These are phyloP conservation scores for Chamaenerion angustifolium DNA, from an alignment of 345 rosid species.

Conservation along the genomic window DNA sequence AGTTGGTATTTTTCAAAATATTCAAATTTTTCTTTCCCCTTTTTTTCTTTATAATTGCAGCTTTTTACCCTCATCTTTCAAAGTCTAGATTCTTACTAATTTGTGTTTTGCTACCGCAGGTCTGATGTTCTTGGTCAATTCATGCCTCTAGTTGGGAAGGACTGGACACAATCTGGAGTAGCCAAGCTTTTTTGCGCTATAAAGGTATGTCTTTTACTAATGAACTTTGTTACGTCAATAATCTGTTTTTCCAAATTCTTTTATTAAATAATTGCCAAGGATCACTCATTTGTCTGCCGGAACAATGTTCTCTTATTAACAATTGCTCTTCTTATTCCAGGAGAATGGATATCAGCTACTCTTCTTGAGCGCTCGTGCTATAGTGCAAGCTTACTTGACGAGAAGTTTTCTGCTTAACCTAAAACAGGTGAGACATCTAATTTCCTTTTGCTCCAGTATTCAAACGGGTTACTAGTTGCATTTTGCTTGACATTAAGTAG, in stretches of 20 bases:
- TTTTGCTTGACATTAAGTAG: not conserved
- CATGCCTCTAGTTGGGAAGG: conserved; percentile 95
- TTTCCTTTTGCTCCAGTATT: not conserved
- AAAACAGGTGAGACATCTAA: conserved; percentile 45
- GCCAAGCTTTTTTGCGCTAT: conserved; percentile 86
- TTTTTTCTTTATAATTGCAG: not conserved
- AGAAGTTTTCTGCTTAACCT: conserved; percentile 64
- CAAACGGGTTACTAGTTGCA: too few relatives aligned
- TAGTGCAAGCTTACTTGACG: conserved; percentile 89
- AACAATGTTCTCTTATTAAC: not conserved
- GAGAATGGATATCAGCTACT: conserved; percentile 93
- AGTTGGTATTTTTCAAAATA: too few relatives aligned
- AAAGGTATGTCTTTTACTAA: conserved; percentile 28
- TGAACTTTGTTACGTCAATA: not conserved
- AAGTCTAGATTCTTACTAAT: not conserved
- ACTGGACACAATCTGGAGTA: conserved; percentile 95
- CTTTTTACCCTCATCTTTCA: not conserved
- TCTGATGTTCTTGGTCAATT: conserved; percentile 94
- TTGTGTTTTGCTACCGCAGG: conserved; percentile 15
- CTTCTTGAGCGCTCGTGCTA: conserved; percentile 90
- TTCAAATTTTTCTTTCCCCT: too few relatives aligned
- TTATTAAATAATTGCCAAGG: not conserved
- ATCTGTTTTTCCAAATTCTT: too few relatives aligned
- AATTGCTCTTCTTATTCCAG: conserved; percentile 26
- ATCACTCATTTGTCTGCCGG: not conserved